Conservation (phyloP, 2,329 filamentous ascomycete species). For the Pseudocercospora crystallina region DNA sequence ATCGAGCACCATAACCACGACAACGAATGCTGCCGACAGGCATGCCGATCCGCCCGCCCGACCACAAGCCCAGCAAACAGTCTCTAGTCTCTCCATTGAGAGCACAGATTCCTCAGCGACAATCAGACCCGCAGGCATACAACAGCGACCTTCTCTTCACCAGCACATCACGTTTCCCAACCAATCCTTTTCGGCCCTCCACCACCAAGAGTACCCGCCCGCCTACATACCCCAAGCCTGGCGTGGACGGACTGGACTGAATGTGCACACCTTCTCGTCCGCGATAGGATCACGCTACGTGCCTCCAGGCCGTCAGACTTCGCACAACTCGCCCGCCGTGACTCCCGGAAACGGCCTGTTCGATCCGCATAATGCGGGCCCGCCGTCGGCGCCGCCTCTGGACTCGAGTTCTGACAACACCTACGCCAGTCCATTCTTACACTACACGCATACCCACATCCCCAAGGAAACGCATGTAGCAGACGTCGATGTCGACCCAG, state of each 20-base stretch:
- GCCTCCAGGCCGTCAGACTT: constrained; percentile 41
- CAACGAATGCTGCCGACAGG: too few species aligned
- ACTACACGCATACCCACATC: constrained; percentile 50
- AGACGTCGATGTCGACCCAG: constrained; percentile 81
- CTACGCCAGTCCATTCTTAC: constrained; percentile 52
- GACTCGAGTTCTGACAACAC: constrained; percentile 34
- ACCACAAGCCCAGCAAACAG: constrained; percentile 40
- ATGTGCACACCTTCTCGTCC: constrained; percentile 42
- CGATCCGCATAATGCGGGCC: constrained; percentile 30
- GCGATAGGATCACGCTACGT: constrained; percentile 43
- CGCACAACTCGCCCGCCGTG: constrained; percentile 47
- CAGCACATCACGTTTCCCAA: constrained; percentile 46
- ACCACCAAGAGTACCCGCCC: constrained; percentile 45
- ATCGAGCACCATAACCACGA: too few species aligned
- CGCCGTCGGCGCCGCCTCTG: constrained; percentile 33
- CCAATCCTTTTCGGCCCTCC: constrained; percentile 51
- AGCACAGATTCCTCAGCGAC: constrained; percentile 40
- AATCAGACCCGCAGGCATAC: constrained; percentile 26
- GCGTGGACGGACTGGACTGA: constrained; percentile 39
- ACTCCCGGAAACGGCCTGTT: constrained; percentile 48
- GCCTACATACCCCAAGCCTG: constrained; percentile 39
- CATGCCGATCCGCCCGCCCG: constrained; percentile 29
- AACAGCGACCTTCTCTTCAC: constrained; percentile 15
- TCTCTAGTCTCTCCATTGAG: constrained; percentile 43
- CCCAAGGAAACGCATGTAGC: constrained; percentile 75